These are phyloP conservation scores for Botrytis pseudocinerea DNA, from an alignment of 2,329 filamentous ascomycete species.

Conservation along the genomic window DNA sequence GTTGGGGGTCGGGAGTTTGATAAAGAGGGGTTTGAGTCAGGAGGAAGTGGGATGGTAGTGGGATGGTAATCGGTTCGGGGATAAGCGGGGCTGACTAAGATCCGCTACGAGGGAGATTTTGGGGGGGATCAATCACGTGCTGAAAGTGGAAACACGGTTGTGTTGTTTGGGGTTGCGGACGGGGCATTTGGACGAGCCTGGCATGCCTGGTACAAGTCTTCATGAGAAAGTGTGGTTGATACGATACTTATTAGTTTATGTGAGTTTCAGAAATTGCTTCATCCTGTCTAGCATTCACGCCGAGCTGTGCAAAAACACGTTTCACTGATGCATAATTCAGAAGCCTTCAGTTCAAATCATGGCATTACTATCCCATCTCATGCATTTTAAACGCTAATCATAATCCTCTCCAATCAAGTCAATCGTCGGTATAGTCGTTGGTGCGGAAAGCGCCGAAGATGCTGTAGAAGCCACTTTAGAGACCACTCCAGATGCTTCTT, in stretches of 20 bases:
- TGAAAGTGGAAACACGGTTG: neutral
- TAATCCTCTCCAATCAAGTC: neutral
- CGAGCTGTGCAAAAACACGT: neutral
- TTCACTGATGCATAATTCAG: neutral
- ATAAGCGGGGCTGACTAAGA: neutral
- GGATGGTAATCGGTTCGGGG: neutral
- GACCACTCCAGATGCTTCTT: neutral
- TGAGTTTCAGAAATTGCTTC: neutral
- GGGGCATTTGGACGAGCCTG: neutral
- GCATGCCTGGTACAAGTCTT: no score
- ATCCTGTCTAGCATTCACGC: neutral
- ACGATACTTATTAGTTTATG: neutral
- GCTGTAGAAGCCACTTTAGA: neutral
- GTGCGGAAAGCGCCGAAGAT: neutral
- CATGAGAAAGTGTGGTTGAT: neutral
- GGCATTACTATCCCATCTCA: neutral
- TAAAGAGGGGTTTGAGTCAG: neutral
- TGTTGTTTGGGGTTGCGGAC: neutral
- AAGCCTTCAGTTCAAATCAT: neutral
- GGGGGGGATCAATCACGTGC: neutral
- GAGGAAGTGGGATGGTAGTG: neutral
- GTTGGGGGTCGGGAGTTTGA: neutral
- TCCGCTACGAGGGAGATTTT: accelerated
- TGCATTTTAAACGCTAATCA: neutral
- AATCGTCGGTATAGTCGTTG: neutral